Base-by-base conservation (phyloP, 805 yeast species). In the Metschnikowia sp. region DNA sequence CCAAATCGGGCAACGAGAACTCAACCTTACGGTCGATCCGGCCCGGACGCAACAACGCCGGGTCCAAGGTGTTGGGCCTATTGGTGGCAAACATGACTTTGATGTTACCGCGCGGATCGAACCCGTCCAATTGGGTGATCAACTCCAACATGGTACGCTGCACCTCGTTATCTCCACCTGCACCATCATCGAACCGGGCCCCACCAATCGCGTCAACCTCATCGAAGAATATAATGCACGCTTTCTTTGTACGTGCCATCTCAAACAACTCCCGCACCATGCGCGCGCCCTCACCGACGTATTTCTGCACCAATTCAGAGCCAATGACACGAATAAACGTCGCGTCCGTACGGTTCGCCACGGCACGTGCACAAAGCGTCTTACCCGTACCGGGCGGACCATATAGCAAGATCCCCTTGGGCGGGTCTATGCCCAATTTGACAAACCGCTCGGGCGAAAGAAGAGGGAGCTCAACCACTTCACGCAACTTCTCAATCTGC, bases 341-440 rank as follows among this genome's bases (percentile, higher is more conserved):
- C 26, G 99, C 99, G 70, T 94, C 99, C 2, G 99, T 94, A 75
- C 99, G 85, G 69, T 94, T 94, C 40, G 99, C 99, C 19, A 94
- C 99, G 1, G 99, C 99, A 62, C 99, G 81, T 0, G 99, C 99
- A 75, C 98, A 94, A 47, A 94, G 74, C 0, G 99, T 94, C 66
- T 94, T 94, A 68, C 99, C 99, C 0, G 99, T 94, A 58, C 99
- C 99, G 41, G 99, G 99, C 8, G 99, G 99, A 0, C 99, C 99
- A 65, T 94, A 94, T 40, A 94, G 75, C 56, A 94, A 74, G 54
- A 94, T 91, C 64, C 99, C 99, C 73, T 94, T 94, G 47, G 99
- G 99, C 35, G 99, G 99, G 67, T 94, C 99, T 63, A 94, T 94
- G 45, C 99, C 99, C 52, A 94, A 78, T 57, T 88, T 90, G 49